Conservation (phyloP, 495 filamentous ascomycete genomes). For the Cryomyces minteri region DNA sequence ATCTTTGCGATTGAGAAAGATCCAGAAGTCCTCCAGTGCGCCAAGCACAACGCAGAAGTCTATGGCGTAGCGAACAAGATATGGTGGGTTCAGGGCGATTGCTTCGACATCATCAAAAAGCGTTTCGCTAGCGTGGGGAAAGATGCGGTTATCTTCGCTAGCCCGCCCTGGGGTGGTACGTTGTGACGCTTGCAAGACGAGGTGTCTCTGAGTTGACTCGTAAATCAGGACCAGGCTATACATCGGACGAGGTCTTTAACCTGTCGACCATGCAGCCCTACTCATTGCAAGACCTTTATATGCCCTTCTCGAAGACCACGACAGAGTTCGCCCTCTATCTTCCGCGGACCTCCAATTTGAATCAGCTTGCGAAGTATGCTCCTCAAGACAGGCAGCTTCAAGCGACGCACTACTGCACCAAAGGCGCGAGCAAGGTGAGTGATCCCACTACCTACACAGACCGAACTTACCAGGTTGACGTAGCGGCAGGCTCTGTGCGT, state of each 20-base stretch:
- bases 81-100: constrained; percentile 69
- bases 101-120: constrained; percentile 38
- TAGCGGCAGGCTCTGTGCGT: constrained; percentile 28
- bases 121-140: constrained; percentile 7
- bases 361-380: constrained; percentile 54
- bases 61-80: constrained; percentile 72
- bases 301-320: constrained; percentile 32
- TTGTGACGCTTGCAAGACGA: neutral
- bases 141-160: constrained; percentile 59
- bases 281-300: constrained; percentile 40
- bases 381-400: constrained; percentile 35
- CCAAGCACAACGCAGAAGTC: constrained; percentile 77
- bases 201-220: neutral
- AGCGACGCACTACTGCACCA: constrained; percentile 80
- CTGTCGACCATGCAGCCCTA: constrained; percentile 82
- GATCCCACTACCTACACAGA: neutral
- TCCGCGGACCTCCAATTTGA: constrained; percentile 73
- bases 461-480: neutral
- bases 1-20: constrained; percentile 83
- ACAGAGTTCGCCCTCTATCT: constrained; percentile 54
- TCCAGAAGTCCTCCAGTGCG: constrained; percentile 57
- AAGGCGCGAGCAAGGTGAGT: constrained; percentile 65
- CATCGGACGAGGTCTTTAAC: constrained; percentile 60
- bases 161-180: constrained; percentile 85
- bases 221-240: constrained; percentile 51